A percentile compares a stretch with the other conserved stretches of the same genome.
phyloP scores from a whole-genome alignment of 495 filamentous ascomycete genomes.

The Aspergillus nidulans region DNA sequence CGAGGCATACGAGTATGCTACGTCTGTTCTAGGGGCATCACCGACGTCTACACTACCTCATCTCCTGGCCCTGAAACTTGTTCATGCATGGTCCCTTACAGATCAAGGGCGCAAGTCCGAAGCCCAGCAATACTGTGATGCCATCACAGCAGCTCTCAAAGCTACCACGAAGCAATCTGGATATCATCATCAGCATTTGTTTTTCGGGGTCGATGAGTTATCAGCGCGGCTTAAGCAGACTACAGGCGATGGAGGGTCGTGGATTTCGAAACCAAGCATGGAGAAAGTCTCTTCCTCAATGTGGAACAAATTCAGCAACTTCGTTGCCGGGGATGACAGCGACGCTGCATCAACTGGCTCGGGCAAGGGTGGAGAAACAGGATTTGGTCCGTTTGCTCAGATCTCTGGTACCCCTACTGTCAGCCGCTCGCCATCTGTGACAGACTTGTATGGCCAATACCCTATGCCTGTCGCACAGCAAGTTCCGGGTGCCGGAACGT shows the following conservation, averaged over 20 bases:
- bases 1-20: slow-evolving; percentile 87
- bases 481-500: slow-evolving; percentile 41
- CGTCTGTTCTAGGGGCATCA: slow-evolving; percentile 57
- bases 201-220: slow-evolving; percentile 75
- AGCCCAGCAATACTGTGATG: slow-evolving; percentile 87
- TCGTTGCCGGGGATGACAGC: slow-evolving; percentile 87
- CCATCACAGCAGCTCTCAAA: slow-evolving; percentile 72
- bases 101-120: slow-evolving; percentile 77
- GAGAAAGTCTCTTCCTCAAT: slow-evolving; percentile 86
- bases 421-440: slow-evolving; percentile 71
- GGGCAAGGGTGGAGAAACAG: slow-evolving; percentile 49
- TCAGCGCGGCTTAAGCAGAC: slow-evolving; percentile 77
- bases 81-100: slow-evolving; percentile 77
- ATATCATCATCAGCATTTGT: slow-evolving; percentile 74
- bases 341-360: slow-evolving; percentile 57
- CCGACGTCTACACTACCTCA: slow-evolving; percentile 67
- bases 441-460: slow-evolving; percentile 69
- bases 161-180: slow-evolving; percentile 76
- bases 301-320: slow-evolving; percentile 88
- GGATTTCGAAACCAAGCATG: slow-evolving; percentile 92
- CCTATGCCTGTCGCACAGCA: slow-evolving; percentile 32
- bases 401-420: slow-evolving; percentile 76
- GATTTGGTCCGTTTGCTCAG: slow-evolving; percentile 74
- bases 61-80: slow-evolving; percentile 80
- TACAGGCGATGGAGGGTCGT: slow-evolving; percentile 65